Evolutionary conservation across 768 basidiomycete species (phyloP).

Genomic region (Amanita exitialis): DNA sequence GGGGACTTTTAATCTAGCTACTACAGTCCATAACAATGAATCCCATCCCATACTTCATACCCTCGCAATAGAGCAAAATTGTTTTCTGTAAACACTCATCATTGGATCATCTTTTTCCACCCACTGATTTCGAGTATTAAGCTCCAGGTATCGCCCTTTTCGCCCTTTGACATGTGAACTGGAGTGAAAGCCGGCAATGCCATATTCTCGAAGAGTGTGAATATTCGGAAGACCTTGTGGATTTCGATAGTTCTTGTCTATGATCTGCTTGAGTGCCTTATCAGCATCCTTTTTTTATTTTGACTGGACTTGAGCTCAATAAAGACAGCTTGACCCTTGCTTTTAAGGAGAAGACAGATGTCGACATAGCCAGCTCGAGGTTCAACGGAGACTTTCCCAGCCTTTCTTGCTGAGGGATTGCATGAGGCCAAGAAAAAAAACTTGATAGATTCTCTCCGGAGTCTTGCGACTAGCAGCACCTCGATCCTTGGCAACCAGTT

Average conservation of each 20-base stretch:
- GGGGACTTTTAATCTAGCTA: too few species aligned
- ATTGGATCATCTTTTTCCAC: slow-evolving; percentile 8
- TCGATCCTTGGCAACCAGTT: slow-evolving; percentile 8
- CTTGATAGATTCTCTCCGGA: slow-evolving; percentile 7
- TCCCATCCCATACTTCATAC: too few species aligned
- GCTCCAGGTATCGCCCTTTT: slow-evolving; percentile 11
- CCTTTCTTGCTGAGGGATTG: slow-evolving; percentile 2
- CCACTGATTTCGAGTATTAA: slow-evolving; percentile 6
- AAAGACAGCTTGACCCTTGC: slow-evolving; percentile 8
- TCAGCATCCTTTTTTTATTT: slow-evolving; percentile 9
- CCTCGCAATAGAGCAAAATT: too few species aligned
- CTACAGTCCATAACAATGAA: too few species aligned
- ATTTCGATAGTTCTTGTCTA: slow-evolving; percentile 10
- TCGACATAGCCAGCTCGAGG: slow-evolving; percentile 7
- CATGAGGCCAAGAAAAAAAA: slow-evolving; percentile 8
- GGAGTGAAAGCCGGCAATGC: slow-evolving; percentile 10
- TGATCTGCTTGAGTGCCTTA: slow-evolving; percentile 8
- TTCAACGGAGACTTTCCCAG: slow-evolving; percentile 9
- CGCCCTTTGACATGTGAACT: slow-evolving; percentile 10
- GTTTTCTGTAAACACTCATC: too few species aligned
- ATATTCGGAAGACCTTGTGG: slow-evolving; percentile 6
- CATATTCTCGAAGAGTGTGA: slow-evolving; percentile 10
- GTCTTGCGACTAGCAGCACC: slow-evolving; percentile 9
- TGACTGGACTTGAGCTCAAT: slow-evolving; percentile 10
- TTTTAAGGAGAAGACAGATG: slow-evolving; percentile 8